Base-by-base conservation (phyloP, 1,284 basidiomycete species). In the Tilletia walkeri region DNA sequence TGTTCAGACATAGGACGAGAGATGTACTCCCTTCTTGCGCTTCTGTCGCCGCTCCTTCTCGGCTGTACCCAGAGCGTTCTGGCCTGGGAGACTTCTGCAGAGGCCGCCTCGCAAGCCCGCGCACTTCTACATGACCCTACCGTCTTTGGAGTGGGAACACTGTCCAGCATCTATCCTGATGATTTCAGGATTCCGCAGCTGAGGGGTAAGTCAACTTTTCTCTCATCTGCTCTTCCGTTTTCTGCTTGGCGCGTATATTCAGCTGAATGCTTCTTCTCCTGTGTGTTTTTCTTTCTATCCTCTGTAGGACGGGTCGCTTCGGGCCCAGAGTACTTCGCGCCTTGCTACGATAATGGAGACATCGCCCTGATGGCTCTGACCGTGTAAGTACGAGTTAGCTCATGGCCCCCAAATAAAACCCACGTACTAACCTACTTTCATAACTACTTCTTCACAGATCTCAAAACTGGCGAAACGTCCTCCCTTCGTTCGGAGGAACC, bases 271-370 rank as follows among this genome's bases (percentile, higher is more conserved):
- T 68, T 70, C 4, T 61, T 59, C 54, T 56, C 10, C 9, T 67
- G 49, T 16, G 39, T 34, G 36, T 73, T 24, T 54, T 41, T 71
- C 3, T 56, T n/a, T 34, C n/a, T 56, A 3, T 7, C 18, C 24
- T 10, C 49, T 68, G 5, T 59, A 72, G 38, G 70, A 39, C 4
- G 66, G 24, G 63, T 66, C 18, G 45, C 41, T 5, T 41, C 65
- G 16, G 78, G 80, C 4, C 74, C 79, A 0, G 82, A 83, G 47
- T 83, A 83, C 73, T 83, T 75, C 70, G 78, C 79, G 2, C 78
- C 81, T 0, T 82, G 81, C 70, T 76, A 74, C 53, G n/a, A 68
- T 7, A 61, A 74, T 2, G 80, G 80, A 14, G 78, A 82, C 48
- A 71, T 83, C n/a, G 70, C 80, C 59, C 75, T 81, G 59, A 74